These are phyloP conservation scores for Stagonosporopsis chrysanthemi DNA, from an alignment of 2,329 filamentous ascomycete genomes.

Conservation along the genomic window DNA sequence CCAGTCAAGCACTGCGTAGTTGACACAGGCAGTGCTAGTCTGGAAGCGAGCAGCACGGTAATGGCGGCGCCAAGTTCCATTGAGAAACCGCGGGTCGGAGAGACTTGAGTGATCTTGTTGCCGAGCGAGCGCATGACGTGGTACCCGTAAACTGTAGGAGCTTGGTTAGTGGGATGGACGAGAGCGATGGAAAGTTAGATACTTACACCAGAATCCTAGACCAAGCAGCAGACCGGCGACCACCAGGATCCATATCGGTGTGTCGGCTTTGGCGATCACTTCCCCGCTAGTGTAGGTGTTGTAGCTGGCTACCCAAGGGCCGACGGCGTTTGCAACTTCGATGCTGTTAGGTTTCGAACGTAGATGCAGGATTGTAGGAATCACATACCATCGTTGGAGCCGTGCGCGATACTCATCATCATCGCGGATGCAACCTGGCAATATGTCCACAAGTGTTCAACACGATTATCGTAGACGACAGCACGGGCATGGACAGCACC, in stretches of 20 bases:
- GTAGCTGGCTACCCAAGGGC: constrained; percentile 68
- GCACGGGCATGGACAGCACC: constrained; percentile 52
- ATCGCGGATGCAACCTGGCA: constrained; percentile 62
- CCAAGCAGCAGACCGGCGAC: constrained; percentile 62
- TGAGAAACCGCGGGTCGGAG: constrained; percentile 60
- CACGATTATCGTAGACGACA: constrained; percentile 54
- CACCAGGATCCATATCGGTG: constrained; percentile 67
- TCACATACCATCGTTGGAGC: constrained; percentile 64
- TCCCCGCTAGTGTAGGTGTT: constrained; percentile 64
- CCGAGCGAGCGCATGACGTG: constrained; percentile 69
- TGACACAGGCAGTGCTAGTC: constrained; percentile 67
- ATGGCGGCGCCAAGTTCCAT: constrained; percentile 57
- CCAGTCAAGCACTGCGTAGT: constrained; percentile 65
- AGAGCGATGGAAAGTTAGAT: constrained; percentile 57
- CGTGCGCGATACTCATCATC: constrained; percentile 76
- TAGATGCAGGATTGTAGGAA: too few species aligned
- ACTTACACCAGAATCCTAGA: constrained; percentile 62
- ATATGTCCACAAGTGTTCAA: constrained; percentile 59
- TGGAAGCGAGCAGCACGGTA: constrained; percentile 69
- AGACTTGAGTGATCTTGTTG: constrained; percentile 69
- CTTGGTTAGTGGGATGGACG: neutral
- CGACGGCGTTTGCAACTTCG: constrained; percentile 60
- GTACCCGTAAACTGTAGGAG: constrained; percentile 17
- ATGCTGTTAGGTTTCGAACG: neutral
- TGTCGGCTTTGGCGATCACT: constrained; percentile 56